These are phyloP conservation scores for Miscanthus sacchariflorus DNA, from an alignment of 202 grass and related monocot species.

Conservation along the genomic window DNA sequence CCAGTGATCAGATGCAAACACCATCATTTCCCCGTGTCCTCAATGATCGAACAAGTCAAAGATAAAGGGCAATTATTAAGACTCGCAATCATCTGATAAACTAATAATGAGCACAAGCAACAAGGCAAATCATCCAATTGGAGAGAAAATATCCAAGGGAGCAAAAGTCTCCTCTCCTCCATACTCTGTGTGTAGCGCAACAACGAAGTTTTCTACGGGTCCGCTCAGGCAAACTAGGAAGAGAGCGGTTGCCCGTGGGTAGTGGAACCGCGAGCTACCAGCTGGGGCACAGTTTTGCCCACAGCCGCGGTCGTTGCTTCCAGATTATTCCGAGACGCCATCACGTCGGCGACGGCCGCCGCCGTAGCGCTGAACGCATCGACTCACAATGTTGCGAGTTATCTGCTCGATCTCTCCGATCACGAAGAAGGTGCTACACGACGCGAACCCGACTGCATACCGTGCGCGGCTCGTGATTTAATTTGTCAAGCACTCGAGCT, in stretches of 20 bases:
- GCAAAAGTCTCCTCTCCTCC: background rate
- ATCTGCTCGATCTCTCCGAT: too few relatives aligned
- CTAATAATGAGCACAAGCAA: background rate
- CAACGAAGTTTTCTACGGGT: constrained; percentile 7
- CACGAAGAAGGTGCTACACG: background rate
- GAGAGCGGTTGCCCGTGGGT: background rate
- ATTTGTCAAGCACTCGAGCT: background rate
- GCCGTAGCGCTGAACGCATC: too few relatives aligned
- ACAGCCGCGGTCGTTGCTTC: background rate
- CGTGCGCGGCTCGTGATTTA: background rate
- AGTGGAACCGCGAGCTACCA: background rate
- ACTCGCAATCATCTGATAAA: background rate
- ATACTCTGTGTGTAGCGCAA: background rate
- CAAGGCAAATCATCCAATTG: background rate
- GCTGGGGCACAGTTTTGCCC: background rate
- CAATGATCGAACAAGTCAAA: constrained; percentile 12
- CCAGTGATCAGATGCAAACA: background rate
- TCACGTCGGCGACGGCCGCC: background rate
- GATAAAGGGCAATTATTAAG: background rate
- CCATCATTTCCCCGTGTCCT: background rate
- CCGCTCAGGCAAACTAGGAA: background rate
- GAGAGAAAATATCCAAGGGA: background rate
- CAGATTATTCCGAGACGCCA: constrained; percentile 1
- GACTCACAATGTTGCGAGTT: too few relatives aligned
- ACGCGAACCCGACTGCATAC: background rate